phyloP scores from a whole-genome alignment of 177 flowering plant species.

The Vitis hybrid region DNA sequence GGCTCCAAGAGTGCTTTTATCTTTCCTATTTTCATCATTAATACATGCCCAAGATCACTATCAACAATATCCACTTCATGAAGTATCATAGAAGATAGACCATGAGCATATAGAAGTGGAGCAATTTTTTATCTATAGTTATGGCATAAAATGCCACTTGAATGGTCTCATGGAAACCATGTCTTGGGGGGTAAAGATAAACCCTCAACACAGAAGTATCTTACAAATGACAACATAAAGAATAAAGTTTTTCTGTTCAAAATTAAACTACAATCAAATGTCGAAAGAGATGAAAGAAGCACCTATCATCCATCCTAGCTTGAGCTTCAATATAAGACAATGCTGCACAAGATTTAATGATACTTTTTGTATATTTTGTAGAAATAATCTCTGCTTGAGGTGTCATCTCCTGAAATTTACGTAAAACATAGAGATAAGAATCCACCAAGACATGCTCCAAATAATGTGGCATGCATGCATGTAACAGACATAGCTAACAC shows the following conservation, averaged over 20 bases:
- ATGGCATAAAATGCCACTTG: no score
- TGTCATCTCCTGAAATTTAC: conserved; percentile 80
- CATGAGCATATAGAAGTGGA: no score
- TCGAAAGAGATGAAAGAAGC: background rate
- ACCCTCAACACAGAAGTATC: no score
- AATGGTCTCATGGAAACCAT: no score
- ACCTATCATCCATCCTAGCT: conserved; percentile 99
- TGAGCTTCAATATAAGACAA: conserved; percentile 98
- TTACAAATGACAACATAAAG: no score
- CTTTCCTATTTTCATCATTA: no score
- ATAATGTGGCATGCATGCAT: background rate
- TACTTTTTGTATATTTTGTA: conserved; percentile 85
- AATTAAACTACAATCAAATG: background rate
- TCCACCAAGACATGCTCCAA: background rate
- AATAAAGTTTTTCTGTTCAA: background rate
- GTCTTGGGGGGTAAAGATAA: no score
- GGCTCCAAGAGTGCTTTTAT: no score
- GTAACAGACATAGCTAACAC: background rate
- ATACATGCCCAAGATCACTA: no score
- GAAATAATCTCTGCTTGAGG: conserved; percentile 91
- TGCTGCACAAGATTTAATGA: conserved; percentile 95
- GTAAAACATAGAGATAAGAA: background rate
- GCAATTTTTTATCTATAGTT: no score
- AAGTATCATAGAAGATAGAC: no score
- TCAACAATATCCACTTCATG: no score